A percentile compares a stretch with the other conserved stretches of the same genome.
Evolutionary conservation across 106 monocot species (phyloP).

Genomic region (Dendrobium officinale): DNA sequence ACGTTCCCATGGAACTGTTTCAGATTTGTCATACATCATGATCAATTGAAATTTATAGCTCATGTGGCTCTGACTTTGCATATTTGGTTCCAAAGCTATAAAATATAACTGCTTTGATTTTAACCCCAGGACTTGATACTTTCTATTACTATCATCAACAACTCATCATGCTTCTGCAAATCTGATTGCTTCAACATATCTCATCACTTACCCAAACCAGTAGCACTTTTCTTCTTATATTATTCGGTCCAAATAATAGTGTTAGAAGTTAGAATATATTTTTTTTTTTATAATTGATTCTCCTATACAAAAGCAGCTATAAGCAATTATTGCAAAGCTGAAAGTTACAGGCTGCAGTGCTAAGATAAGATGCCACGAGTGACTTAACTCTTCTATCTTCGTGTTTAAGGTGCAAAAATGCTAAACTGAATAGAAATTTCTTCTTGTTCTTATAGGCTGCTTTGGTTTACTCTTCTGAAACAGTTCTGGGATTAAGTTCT

Average conservation of each 20-base stretch:
- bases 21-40: background rate
- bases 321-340: background rate
- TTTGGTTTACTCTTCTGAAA: background rate
- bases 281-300: background rate
- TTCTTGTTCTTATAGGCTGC: background rate
- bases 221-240: background rate
- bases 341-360: background rate
- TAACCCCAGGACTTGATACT: background rate
- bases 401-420: background rate
- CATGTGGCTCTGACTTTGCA: background rate
- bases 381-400: background rate
- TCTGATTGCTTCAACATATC: background rate
- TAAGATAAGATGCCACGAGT: background rate
- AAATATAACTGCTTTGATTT: background rate
- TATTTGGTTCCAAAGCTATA: background rate
- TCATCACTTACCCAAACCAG: background rate
- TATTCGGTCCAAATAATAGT: background rate
- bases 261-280: background rate
- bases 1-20: conserved; percentile 2
- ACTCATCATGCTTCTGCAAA: background rate
- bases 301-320: background rate
- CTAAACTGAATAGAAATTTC: background rate
- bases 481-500: background rate
- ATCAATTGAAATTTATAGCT: background rate
- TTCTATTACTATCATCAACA: background rate